Evolutionary conservation across 192 early-diverging fungal species (phyloP).

Genomic region (Linnemannia hyalina): DNA sequence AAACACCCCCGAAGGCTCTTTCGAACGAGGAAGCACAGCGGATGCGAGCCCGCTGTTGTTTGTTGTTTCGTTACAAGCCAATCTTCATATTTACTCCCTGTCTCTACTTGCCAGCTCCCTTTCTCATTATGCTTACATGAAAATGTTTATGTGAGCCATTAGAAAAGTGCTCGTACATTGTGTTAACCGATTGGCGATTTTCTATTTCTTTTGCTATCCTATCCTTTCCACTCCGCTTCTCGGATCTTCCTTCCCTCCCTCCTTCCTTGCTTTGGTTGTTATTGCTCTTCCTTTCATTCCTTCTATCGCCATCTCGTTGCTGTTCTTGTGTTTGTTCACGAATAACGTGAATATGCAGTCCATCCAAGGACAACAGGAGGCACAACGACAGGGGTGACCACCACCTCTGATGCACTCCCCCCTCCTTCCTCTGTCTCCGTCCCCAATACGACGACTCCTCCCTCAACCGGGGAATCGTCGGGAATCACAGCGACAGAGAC

Average conservation of each 20-base stretch:
- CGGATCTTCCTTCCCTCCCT: too few relatives aligned
- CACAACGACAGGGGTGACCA: neutral
- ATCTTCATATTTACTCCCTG: neutral
- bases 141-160: neutral
- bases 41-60: neutral
- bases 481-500: neutral
- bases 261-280: too few relatives aligned
- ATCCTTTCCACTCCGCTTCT: neutral
- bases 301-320: neutral
- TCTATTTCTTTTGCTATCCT: neutral
- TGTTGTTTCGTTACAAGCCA: neutral
- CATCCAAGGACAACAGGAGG: neutral
- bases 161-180: neutral
- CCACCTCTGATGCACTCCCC: too few relatives aligned
- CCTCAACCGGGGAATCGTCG: too few relatives aligned
- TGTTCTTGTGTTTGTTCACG: neutral
- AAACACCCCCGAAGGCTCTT: too few relatives aligned
- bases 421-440: too few relatives aligned
- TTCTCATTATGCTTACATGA: neutral
- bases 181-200: conserved; percentile 1
- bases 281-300: neutral
- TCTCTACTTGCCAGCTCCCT: neutral
- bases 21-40: neutral
- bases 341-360: neutral
- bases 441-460: too few relatives aligned